Evolutionary conservation across 1,139 yeast species (phyloP).

Genomic region (Kodamaea arcana): DNA sequence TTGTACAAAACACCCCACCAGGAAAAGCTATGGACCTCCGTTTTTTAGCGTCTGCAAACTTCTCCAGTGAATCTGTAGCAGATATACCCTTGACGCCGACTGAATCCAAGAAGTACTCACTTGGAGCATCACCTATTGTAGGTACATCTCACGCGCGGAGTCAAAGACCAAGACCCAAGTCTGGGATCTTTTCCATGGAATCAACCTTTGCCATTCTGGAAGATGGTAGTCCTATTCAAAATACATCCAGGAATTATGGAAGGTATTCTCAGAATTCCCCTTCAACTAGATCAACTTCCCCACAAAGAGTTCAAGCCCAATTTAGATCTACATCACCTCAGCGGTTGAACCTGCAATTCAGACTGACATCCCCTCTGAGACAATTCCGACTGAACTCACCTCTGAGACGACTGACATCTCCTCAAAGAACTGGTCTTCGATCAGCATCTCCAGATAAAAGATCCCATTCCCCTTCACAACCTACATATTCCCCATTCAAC

Average conservation of each 20-base stretch:
- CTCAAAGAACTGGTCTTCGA: conserved; percentile 28
- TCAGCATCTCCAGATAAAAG: conserved; percentile 35
- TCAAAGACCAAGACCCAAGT: conserved; percentile 29
- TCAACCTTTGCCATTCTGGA: conserved; percentile 27
- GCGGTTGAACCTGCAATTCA: not conserved
- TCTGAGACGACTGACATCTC: conserved; percentile 13
- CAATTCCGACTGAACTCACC: conserved; percentile 19
- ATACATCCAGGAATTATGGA: conserved; percentile 2
- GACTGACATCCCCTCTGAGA: not conserved
- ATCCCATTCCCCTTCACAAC: conserved; percentile 38
- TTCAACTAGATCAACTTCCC: conserved; percentile 4
- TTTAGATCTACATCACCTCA: not conserved
- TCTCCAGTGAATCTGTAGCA: conserved; percentile 36
- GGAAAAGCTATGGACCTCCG: conserved; percentile 11
- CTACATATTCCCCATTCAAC: conserved; percentile 43
- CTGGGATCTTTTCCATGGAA: conserved; percentile 34
- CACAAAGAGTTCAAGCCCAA: not conserved
- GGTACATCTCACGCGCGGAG: conserved; percentile 18
- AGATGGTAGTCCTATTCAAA: conserved; percentile 21
- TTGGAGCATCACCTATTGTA: conserved; percentile 22
- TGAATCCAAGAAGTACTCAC: conserved; percentile 13
- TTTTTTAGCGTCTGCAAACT: conserved; percentile 37
- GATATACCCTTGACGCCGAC: conserved; percentile 10
- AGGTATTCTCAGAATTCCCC: conserved; percentile 17
- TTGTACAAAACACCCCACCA: not conserved